Evolutionary conservation across 208 protist genomes (phyloP), one percentile per base, ranked within the genome.

Genomic region (Spongospora subterranea): DNA sequence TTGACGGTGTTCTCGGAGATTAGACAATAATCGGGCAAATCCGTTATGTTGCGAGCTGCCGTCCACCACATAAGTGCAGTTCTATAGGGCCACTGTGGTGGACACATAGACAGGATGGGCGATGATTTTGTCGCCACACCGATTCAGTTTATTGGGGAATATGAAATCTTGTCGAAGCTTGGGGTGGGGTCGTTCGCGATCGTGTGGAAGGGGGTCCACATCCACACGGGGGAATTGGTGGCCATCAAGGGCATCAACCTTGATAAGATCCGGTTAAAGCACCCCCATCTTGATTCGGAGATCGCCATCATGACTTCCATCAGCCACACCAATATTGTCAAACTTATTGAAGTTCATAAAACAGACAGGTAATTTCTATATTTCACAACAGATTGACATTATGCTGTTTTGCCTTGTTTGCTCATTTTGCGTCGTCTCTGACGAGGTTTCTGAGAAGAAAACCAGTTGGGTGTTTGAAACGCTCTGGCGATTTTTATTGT

Each of bases 71-170:
- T n/a, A n/a, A n/a, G n/a, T n/a, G n/a, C n/a, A n/a, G n/a, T n/a
- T n/a, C n/a, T n/a, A n/a, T n/a, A n/a, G n/a, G n/a, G n/a, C n/a
- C n/a, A n/a, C n/a, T n/a, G n/a, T n/a, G n/a, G n/a, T n/a, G n/a
- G n/a, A n/a, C n/a, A n/a, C n/a, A n/a, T n/a, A n/a, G n/a, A n/a
- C n/a, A n/a, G n/a, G n/a, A n/a, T n/a, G n/a, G n/a, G n/a, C n/a
- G n/a, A n/a, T n/a, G n/a, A n/a, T n/a, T n/a, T n/a, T n/a, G n/a
- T n/a, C n/a, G n/a, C n/a, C n/a, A n/a, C n/a, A n/a, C n/a, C n/a
- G n/a, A n/a, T n/a, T n/a, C n/a, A 82, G 71, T 20, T 35, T 43
- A 82, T 82, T n/a, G 71, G 71, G 6, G 71, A 82, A 43, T 82
- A 82, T 82, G n/a, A 45, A 35, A n/a, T 82, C 35, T n/a, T 82